phyloP scores from a whole-genome alignment of 768 basidiomycete genomes.

The Boletus pseudopeckii region DNA sequence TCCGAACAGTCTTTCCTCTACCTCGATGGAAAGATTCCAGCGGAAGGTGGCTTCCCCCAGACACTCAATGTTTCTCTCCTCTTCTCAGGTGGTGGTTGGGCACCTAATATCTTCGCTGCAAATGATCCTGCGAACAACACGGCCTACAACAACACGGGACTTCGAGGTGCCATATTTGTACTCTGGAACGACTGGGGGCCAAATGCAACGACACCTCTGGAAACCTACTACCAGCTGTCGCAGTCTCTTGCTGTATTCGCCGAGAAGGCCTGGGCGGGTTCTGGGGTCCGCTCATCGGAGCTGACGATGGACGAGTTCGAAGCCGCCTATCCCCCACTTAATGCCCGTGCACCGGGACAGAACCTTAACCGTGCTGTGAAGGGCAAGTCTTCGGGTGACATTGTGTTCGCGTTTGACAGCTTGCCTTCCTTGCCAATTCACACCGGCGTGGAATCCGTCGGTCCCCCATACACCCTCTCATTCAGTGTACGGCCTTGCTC shows the following conservation, averaged over 20 bases:
- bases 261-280: constrained; percentile 44
- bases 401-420: constrained; percentile 29
- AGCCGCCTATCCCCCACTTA: constrained; percentile 33
- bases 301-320: constrained; percentile 38
- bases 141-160: constrained; percentile 20
- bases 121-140: constrained; percentile 34
- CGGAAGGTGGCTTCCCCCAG: constrained; percentile 32
- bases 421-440: constrained; percentile 19
- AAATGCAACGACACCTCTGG: constrained; percentile 42
- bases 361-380: constrained; percentile 41
- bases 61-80: constrained; percentile 30
- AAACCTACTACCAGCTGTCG: constrained; percentile 42
- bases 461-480: constrained; percentile 42
- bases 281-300: constrained; percentile 32
- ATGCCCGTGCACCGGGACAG: constrained; percentile 40
- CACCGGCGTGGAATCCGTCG: constrained; percentile 37
- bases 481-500: constrained; percentile 37
- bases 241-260: constrained; percentile 39
- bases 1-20: constrained; percentile 37
- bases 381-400: constrained; percentile 20
- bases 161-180: constrained; percentile 37
- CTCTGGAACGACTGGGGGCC: constrained; percentile 47
- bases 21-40: constrained; percentile 36
- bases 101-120: constrained; percentile 34
- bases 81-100: constrained; percentile 35